Conservation (phyloP, 106 monocot genomes). For the Allium cepa region DNA sequence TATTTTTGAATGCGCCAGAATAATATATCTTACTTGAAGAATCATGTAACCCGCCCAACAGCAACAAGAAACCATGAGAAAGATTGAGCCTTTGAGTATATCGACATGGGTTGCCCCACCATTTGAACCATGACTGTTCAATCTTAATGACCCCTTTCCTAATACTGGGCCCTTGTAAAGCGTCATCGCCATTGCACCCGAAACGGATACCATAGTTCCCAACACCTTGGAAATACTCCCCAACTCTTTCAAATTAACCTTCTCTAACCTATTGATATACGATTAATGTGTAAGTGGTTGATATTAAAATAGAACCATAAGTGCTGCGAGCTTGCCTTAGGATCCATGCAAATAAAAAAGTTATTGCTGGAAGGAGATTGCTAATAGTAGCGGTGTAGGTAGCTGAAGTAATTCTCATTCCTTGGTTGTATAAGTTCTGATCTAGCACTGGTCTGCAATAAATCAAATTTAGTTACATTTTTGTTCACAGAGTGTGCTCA, state of each 20-base stretch:
- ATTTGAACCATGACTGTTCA: not conserved
- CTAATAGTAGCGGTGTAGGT: conserved; percentile 7
- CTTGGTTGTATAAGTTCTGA: conserved; percentile 12
- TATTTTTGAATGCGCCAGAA: too few species aligned
- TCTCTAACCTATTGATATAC: conserved; percentile 3
- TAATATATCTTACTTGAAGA: conserved; percentile 8
- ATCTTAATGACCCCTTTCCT: conserved; percentile 7
- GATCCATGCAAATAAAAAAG: conserved; percentile 3
- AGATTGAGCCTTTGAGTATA: conserved; percentile 9
- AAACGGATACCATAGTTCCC: conserved; percentile 5
- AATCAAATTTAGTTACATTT: not conserved
- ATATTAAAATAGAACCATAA: not conserved
- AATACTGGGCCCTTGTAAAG: conserved; percentile 12
- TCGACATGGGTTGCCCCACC: not conserved
- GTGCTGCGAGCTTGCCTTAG: conserved; percentile 6
- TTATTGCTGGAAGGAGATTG: conserved; percentile 11
- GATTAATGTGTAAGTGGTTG: too few species aligned
- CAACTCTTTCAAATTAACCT: conserved; percentile 1
- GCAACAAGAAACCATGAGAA: conserved; percentile 6
- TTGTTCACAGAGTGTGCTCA: not conserved
- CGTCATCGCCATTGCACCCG: conserved; percentile 15
- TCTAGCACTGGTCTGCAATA: conserved; percentile 15
- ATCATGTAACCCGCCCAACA: conserved; percentile 9
- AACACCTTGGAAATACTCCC: conserved; percentile 3
- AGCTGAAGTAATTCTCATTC: conserved; percentile 13